Percentiles rank a stretch among this genome's conserved stretches.
Conservation (phyloP, 805 yeast species). For the Grigorovia yakushimaensis region DNA sequence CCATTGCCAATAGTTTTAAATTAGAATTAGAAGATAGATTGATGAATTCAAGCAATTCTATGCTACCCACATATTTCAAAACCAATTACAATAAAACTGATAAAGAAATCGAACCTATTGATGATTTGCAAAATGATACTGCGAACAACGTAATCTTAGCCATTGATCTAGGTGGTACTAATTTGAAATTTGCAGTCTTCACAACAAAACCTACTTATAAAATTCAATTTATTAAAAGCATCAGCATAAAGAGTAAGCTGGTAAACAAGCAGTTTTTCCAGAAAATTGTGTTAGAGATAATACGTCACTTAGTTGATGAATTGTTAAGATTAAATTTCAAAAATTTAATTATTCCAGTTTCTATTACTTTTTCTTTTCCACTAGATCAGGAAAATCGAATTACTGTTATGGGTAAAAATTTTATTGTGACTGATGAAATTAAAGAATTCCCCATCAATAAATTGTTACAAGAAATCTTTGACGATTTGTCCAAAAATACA, state of each 20-base stretch:
- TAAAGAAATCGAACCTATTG: too few species aligned
- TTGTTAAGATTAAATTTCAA: neutral
- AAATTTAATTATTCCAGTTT: constrained; percentile 13
- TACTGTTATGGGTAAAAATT: constrained; percentile 54
- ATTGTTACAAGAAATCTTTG: constrained; percentile 32
- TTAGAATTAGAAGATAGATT: constrained; percentile 12
- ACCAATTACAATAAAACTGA: neutral
- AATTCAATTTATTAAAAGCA: constrained; percentile 8
- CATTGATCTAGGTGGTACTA: constrained; percentile 25
- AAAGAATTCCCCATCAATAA: constrained; percentile 33
- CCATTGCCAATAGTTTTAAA: constrained; percentile 8
- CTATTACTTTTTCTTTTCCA: constrained; percentile 28
- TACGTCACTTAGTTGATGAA: constrained; percentile 10
- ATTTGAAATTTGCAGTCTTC: constrained; percentile 17
- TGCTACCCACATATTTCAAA: constrained; percentile 12
- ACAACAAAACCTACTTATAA: constrained; percentile 7
- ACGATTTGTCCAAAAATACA: constrained; percentile 4
- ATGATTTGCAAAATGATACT: too few species aligned
- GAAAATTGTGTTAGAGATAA: constrained; percentile 12
- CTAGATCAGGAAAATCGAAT: constrained; percentile 28
- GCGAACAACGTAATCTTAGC: constrained; percentile 10
- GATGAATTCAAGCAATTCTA: constrained; percentile 12
- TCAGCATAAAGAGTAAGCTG: constrained; percentile 7
- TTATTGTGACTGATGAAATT: constrained; percentile 35
- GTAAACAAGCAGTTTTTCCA: constrained; percentile 17